phyloP scores from a whole-genome alignment of 306 rosid species.

The Dalbergia cochinchinensis region DNA sequence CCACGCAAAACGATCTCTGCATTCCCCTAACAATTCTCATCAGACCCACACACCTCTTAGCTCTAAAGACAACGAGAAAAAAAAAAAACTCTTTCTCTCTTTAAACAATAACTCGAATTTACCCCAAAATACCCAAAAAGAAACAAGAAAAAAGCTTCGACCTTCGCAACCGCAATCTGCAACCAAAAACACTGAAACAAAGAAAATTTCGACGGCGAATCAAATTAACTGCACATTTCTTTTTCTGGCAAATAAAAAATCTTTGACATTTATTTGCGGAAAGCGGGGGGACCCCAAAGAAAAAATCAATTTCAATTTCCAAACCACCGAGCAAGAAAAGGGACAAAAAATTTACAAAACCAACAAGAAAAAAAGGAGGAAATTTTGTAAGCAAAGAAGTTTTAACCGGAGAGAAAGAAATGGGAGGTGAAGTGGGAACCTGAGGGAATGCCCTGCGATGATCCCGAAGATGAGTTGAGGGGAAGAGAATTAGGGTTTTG shows the following conservation, averaged over 20 bases:
- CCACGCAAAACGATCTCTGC: conserved; percentile 95
- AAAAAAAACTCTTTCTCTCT: conserved; percentile 55
- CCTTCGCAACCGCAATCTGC: conserved; percentile 65
- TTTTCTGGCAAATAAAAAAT: background rate
- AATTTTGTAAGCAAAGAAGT: background rate
- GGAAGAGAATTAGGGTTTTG: conserved; percentile 35
- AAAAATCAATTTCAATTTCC: conserved; percentile 2
- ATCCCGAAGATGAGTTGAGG: conserved; percentile 23
- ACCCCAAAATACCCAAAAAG: conserved; percentile 19
- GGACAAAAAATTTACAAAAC: background rate
- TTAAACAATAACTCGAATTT: conserved; percentile 58
- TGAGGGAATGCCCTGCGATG: conserved; percentile 40
- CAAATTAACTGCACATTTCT: conserved; percentile 26
- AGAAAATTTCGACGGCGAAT: conserved; percentile 45
- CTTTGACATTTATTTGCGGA: background rate
- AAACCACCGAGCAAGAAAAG: conserved; percentile 7
- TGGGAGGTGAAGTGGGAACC: conserved; percentile 27
- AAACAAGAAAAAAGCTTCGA: background rate
- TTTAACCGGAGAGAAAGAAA: conserved; percentile 17
- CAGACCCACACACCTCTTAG: conserved; percentile 71
- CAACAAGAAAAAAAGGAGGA: background rate
- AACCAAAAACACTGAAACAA: conserved; percentile 46
- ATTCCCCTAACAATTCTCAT: conserved; percentile 99
- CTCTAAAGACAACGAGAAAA: conserved; percentile 50
- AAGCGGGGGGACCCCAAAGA: background rate